Percentiles rank a stretch among this genome's conserved stretches.
phyloP scores from a whole-genome alignment of 2,329 filamentous ascomycete genomes.

The Arthrobotrys sinensis region DNA sequence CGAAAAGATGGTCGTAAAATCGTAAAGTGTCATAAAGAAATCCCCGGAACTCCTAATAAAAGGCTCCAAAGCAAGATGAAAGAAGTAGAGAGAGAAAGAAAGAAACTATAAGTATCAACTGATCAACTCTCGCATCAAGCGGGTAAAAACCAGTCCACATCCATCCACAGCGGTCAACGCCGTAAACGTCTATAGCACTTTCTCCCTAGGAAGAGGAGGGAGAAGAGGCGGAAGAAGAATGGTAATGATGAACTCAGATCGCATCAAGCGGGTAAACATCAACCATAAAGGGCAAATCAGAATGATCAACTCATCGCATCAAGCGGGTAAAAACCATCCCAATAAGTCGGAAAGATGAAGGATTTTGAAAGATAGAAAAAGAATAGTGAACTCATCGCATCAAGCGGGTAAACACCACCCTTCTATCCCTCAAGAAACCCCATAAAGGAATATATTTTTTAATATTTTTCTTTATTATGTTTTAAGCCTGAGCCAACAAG shows the following conservation, averaged over 20 bases:
- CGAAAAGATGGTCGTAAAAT: not conserved
- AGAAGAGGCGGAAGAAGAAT: not conserved
- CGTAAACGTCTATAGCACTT: not conserved
- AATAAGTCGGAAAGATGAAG: not conserved
- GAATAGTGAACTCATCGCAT: slow-evolving; percentile 30
- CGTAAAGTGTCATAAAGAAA: not conserved
- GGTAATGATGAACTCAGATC: slow-evolving; percentile 35
- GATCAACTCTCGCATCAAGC: slow-evolving; percentile 50
- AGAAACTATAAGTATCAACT: slow-evolving; percentile 3
- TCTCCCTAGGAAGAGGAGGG: not conserved
- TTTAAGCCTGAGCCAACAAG: slow-evolving; percentile 4
- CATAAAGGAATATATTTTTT: slow-evolving; percentile 4
- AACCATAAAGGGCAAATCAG: slow-evolving; percentile 1
- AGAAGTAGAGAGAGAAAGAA: not conserved
- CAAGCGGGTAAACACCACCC: slow-evolving; percentile 30
- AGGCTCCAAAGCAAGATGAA: slow-evolving; percentile 4
- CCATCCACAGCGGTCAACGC: slow-evolving; percentile 6
- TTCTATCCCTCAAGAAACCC: not conserved
- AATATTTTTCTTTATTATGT: not conserved
- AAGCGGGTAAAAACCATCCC: slow-evolving; percentile 30
- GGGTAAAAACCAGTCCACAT: slow-evolving; percentile 43
- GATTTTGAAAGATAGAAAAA: not conserved
- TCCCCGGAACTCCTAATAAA: slow-evolving; percentile 24
- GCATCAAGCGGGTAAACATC: slow-evolving; percentile 47
- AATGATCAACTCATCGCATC: slow-evolving; percentile 37